A percentile compares a stretch with the other conserved stretches of the same genome.
Conservation (phyloP, 495 filamentous ascomycete species). For the Niebla homalea region DNA sequence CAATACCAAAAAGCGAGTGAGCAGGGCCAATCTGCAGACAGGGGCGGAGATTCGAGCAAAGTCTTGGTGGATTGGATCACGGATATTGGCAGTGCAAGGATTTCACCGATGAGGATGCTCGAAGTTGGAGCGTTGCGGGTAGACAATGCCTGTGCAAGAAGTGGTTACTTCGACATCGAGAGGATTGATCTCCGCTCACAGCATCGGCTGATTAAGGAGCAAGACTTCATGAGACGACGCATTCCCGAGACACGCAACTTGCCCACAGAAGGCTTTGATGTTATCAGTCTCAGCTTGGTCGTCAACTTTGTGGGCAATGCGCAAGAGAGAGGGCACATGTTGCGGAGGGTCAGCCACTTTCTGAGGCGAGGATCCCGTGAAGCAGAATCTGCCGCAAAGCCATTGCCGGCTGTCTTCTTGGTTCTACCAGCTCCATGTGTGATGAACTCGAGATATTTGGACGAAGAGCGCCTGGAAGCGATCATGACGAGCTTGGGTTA, state of each 20-base stretch:
- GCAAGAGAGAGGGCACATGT: slow-evolving; percentile 70
- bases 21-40: slow-evolving; percentile 65
- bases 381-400: slow-evolving; percentile 6
- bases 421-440: slow-evolving; percentile 85
- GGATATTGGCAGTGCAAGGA: slow-evolving; percentile 16
- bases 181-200: slow-evolving; percentile 88
- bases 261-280: slow-evolving; percentile 56
- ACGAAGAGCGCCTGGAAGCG: slow-evolving; percentile 50
- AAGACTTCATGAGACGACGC: slow-evolving; percentile 90
- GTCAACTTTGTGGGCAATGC: slow-evolving; percentile 84
- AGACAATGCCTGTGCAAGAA: slow-evolving; percentile 69
- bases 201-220: slow-evolving; percentile 60
- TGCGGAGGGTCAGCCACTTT: slow-evolving; percentile 58
- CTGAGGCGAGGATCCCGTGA: slow-evolving; percentile 27
- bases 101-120: slow-evolving; percentile 45
- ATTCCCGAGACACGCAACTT: slow-evolving; percentile 39
- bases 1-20: slow-evolving; percentile 84
- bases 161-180: slow-evolving; percentile 54
- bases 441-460: slow-evolving; percentile 81
- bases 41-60: slow-evolving; percentile 84
- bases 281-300: slow-evolving; percentile 88
- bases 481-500: slow-evolving; percentile 77
- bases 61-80: slow-evolving; percentile 77
- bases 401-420: slow-evolving; percentile 72
- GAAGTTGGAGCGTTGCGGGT: slow-evolving; percentile 85